Evolutionary conservation across 2,329 filamentous ascomycete species (phyloP), one percentile per base, ranked within the genome.

Genomic region (Botrytis medusae): DNA sequence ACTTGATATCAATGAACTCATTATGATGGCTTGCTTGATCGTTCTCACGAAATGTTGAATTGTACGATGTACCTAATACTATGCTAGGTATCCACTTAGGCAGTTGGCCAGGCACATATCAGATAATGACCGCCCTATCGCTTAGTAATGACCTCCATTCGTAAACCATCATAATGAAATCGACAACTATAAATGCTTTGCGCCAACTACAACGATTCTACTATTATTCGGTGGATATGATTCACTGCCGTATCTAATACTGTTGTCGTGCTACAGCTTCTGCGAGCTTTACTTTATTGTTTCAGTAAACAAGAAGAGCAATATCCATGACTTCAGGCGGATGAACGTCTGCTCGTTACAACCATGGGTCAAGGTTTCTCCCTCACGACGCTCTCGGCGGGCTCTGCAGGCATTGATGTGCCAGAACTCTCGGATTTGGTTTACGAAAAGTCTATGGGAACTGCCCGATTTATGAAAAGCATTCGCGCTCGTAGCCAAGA

Each of bases 361-460:
- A 84, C 77, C 77, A 99, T 99, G 96, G 96, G 96, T 77, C 96
- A 99, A 87, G 95, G 94, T 77, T 98, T 98, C 85, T 98, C 95
- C 75, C 90, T 97, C 79, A 93, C 94, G 71, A 95, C 94, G 81
- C 92, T 97, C 77, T 96, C 94, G 72, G 93, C 94, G 76, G 96
- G 95, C 81, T 93, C 94, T 72, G 95, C 95, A 73, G 94, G 94
- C 78, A 97, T 99, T 82, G 95, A 99, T 82, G 90, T 97, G 42
- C 92, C 95, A 57, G 95, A 99, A 85, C 89, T 99, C 60, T 89
- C 93, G 61, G 96, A 98, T 81, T 85, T 98, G 74, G 90, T 92
- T 54, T 97, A 98, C 84, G 96, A 99, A 83, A 94, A 92, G 83
- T 94, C 94, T 51, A 89, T 99, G 80, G 95, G 95, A 65, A 94